phyloP scores from a whole-genome alignment of 176 grass and related monocot genomes.

The Paspalum vaginatum region DNA sequence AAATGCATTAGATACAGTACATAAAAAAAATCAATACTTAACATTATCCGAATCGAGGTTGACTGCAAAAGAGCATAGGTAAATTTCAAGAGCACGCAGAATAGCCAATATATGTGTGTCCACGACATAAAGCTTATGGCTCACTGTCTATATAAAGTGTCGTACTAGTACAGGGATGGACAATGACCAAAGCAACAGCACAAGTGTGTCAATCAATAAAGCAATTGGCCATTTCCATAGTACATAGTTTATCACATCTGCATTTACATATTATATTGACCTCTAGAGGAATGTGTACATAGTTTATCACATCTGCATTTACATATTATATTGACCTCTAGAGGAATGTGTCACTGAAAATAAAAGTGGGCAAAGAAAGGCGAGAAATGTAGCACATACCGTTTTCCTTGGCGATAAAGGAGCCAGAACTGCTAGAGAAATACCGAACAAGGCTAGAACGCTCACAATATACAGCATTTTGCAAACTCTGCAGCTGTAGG shows the following conservation, averaged over 20 bases:
- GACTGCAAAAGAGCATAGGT: background rate
- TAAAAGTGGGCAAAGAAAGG: background rate
- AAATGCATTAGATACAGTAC: background rate
- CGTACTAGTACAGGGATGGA: background rate
- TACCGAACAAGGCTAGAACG: constrained; percentile 46
- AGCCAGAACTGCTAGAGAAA: constrained; percentile 60
- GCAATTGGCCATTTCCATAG: background rate
- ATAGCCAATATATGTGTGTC: background rate
- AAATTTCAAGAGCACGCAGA: background rate
- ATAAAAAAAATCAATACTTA: background rate
- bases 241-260: background rate
- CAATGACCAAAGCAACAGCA: background rate
- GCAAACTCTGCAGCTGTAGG: constrained; percentile 74
- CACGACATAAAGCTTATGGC: background rate
- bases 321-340: background rate
- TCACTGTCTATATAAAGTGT: background rate
- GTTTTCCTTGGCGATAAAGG: constrained; percentile 43
- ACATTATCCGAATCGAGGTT: background rate
- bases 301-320: background rate
- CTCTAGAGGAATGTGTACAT: background rate
- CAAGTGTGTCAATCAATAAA: background rate
- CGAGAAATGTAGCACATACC: constrained; percentile 25
- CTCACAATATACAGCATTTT: constrained; percentile 49
- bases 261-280: background rate
- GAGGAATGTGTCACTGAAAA: background rate